These are phyloP conservation scores for Microdochium bolleyi DNA, from an alignment of 2,329 filamentous ascomycete species.

Conservation along the genomic window DNA sequence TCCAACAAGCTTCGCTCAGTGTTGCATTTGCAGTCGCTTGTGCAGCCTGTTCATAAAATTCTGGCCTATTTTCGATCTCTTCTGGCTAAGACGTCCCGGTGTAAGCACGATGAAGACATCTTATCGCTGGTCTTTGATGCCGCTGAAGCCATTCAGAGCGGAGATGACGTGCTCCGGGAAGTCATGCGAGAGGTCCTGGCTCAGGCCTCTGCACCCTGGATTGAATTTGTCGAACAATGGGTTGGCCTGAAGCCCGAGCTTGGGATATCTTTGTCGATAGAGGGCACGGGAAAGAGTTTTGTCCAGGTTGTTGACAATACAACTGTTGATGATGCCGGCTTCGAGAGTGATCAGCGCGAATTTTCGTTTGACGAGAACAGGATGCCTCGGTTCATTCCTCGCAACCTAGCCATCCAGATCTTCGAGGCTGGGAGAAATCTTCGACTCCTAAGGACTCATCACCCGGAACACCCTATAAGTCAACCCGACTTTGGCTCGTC, in stretches of 20 bases:
- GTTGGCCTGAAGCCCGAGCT: conserved; percentile 58
- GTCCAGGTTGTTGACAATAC: conserved; percentile 48
- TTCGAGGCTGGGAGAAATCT: conserved; percentile 76
- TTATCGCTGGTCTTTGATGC: conserved; percentile 55
- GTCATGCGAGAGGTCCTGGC: conserved; percentile 61
- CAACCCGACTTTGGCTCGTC: conserved; percentile 36
- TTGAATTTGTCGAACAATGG: conserved; percentile 64
- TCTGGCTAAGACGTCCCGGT: conserved; percentile 34
- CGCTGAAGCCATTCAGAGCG: conserved; percentile 56
- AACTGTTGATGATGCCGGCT: conserved; percentile 50
- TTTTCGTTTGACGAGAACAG: conserved; percentile 55
- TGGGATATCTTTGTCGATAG: conserved; percentile 43
- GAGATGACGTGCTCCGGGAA: conserved; percentile 50
- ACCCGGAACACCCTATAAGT: conserved; percentile 63
- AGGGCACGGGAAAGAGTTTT: conserved; percentile 46
- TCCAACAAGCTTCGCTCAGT: conserved; percentile 35
- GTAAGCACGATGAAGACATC: conserved; percentile 49
- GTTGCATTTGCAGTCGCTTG: conserved; percentile 42
- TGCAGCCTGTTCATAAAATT: conserved; percentile 37
- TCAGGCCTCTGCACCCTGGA: conserved; percentile 56
- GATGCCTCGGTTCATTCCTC: conserved; percentile 64
- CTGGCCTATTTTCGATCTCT: conserved; percentile 44
- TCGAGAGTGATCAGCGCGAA: conserved; percentile 48
- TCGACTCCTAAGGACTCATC: conserved; percentile 61
- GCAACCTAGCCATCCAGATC: conserved; percentile 61